Percentiles rank a stretch among this genome's conserved stretches.
Evolutionary conservation across 768 basidiomycete genomes (phyloP).

Genomic region (Tylopilus sp.): DNA sequence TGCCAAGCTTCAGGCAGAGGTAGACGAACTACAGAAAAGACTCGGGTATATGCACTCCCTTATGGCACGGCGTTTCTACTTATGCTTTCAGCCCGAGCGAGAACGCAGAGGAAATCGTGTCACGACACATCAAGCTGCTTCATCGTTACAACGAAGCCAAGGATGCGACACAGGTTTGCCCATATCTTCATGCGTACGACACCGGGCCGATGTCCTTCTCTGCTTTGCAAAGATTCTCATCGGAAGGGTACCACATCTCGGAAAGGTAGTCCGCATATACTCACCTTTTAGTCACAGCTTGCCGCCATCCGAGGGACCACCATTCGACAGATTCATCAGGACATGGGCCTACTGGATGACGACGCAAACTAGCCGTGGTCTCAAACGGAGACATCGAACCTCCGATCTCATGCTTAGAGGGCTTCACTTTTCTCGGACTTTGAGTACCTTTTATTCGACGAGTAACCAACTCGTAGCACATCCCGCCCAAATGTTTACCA

Average conservation of each 20-base stretch:
- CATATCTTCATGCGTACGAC: neutral
- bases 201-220: conserved; percentile 1
- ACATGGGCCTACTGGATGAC: conserved; percentile 57
- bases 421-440: neutral
- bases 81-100: conserved; percentile 34
- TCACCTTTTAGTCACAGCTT: conserved; percentile 45
- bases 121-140: conserved; percentile 65
- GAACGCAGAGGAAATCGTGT: conserved; percentile 57
- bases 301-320: conserved; percentile 67
- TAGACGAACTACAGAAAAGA: conserved; percentile 42
- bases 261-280: conserved; percentile 4
- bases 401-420: neutral
- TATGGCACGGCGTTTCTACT: neutral
- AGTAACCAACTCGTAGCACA: conserved; percentile 35
- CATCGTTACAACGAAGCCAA: conserved; percentile 82
- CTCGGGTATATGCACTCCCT: conserved; percentile 39
- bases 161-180: conserved; percentile 69
- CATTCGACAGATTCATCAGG: conserved; percentile 69
- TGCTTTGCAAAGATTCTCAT: conserved; percentile 58
- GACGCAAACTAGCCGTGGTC: conserved; percentile 41
- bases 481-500: conserved; percentile 27
- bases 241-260: conserved; percentile 53
- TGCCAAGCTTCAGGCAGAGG: conserved; percentile 46
- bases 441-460: conserved; percentile 16
- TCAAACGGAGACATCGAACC: neutral